Evolutionary conservation across 164 flowering plant genomes (phyloP), one percentile per base, ranked within the genome.

Genomic region (Umbilicus rupestris): DNA sequence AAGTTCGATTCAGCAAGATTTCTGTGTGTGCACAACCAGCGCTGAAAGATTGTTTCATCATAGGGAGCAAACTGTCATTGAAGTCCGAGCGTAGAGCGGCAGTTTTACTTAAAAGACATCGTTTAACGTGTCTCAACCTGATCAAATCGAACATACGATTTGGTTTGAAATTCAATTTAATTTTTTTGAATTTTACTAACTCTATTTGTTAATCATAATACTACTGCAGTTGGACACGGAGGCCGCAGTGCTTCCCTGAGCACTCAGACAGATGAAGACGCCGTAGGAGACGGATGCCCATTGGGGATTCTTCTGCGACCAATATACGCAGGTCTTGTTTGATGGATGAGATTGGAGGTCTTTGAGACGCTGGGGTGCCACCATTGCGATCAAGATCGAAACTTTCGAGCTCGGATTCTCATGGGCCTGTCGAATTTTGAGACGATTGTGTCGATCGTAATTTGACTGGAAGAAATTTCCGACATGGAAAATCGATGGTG

Each of bases 281-380:
- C 99, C 99, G 76, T 91, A 94, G 8, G 97, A 86, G 0, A 94
- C 97, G 9, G 99, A 94, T 0, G 99, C 99, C 99, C 99, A 94
- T 70, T 94, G 99, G 1, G 99, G 99, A 66, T 94, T 91, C 77
- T 86, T 91, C 78, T 91, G 97, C 19, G 93, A 66, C 69, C 99
- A 94, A 58, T 94, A 97, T 24, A 94, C 99, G 77, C 99, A 94
- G 72, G 76, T 77, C 80, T 84, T 87, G 85, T 94, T 94, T 7
- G 83, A 87, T 6, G 83, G 76, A 52, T 81, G 93, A 44, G 92
- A 74, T 84, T 94, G 99, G 20, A 94, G 88, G 17, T 82, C 89
- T 11, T 96, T 83, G 31, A 94, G 83, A 29, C 95, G 83, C 63
- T 92, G 79, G 33, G 99, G 70, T 10, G 99, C 89, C 77, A 88